Evolutionary conservation across 768 basidiomycete genomes (phyloP), one percentile per base, ranked within the genome.

Genomic region (Termitomyces titanicus): DNA sequence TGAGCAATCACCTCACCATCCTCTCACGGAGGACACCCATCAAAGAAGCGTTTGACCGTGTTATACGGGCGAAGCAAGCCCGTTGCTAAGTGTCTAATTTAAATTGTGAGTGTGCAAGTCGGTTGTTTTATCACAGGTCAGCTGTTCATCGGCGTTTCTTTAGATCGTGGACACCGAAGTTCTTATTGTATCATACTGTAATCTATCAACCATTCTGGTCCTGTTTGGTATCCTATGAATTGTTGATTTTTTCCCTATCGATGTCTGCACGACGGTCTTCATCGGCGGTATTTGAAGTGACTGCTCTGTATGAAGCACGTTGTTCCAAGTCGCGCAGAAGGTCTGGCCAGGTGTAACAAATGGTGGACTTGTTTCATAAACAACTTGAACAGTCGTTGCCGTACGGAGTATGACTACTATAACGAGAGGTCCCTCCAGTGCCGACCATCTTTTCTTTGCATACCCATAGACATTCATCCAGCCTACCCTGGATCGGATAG

Each of bases 1-100:
- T 88, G 57, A 80, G 74, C 61, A 81, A 85, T 54, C 89, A 92
- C 55, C 73, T 90, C 67, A 86, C 86, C 18, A 79, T 88, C 45
- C 72, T 89, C 31, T 73, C 79, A 17, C 77, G 84, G 67, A 78
- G 85, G 47, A 82, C 79, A 48, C 88, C 89, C 22, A 72, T 91
- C 54, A 76, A 80, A 61, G 89, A 89, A 66, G 82, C 85, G 22
- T 84, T 82, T 62, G 88, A 89, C 55, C 78, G 86, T 49, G 83
- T 89, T 35, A 73, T 79, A 53, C 69, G 73, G 40, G 86, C 84
- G 25, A 87, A 84, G 72, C 69, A 74, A 48, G 61, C 63, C 44
- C 68, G 49, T 25, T 56, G 48, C 33, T 51, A 25, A 45, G 15
- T 51, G 48, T 34, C 47, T n/a, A 29, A 37, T 49, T 20, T 43